Evolutionary conservation across 495 filamentous ascomycete genomes (phyloP).

Genomic region (Podospora fimiseda): DNA sequence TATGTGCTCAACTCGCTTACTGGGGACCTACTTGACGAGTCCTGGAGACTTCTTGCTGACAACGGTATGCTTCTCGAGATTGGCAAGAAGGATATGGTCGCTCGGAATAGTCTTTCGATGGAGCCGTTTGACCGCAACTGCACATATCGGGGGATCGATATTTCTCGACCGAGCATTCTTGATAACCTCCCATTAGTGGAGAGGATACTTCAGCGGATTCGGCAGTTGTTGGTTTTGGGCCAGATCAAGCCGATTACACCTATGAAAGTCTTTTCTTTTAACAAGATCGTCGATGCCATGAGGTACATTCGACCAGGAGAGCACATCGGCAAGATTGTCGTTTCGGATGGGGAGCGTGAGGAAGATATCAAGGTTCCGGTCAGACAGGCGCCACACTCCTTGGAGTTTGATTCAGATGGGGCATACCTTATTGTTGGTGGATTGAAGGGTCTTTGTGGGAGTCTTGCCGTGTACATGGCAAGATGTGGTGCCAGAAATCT

Average conservation of each 20-base stretch:
- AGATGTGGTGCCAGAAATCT: conserved; percentile 32
- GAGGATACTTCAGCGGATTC: conserved; percentile 14
- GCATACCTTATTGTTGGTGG: conserved; percentile 43
- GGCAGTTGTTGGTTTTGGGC: conserved; percentile 15
- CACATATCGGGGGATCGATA: conserved; percentile 41
- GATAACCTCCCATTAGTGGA: background rate
- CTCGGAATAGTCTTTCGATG: conserved; percentile 32
- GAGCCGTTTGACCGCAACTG: conserved; percentile 37
- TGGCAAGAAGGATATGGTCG: conserved; percentile 31
- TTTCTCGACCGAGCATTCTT: conserved; percentile 13
- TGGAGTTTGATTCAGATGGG: conserved; percentile 9
- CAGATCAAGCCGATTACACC: conserved; percentile 33
- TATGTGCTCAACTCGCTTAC: conserved; percentile 48
- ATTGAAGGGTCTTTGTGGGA: conserved; percentile 39
- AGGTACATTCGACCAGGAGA: conserved; percentile 28
- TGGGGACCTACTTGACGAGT: conserved; percentile 42
- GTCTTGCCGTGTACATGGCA: conserved; percentile 31
- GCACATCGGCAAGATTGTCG: conserved; percentile 44
- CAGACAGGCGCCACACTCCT: conserved; percentile 9
- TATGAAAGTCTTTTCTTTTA: background rate
- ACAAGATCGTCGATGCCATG: background rate
- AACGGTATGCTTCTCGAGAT: conserved; percentile 50
- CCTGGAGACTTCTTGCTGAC: conserved; percentile 40
- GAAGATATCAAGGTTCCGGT: conserved; percentile 16
- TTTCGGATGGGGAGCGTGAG: conserved; percentile 13